Base-by-base conservation (phyloP, 164 flowering plant genomes). In the Taxillus chinensis region DNA sequence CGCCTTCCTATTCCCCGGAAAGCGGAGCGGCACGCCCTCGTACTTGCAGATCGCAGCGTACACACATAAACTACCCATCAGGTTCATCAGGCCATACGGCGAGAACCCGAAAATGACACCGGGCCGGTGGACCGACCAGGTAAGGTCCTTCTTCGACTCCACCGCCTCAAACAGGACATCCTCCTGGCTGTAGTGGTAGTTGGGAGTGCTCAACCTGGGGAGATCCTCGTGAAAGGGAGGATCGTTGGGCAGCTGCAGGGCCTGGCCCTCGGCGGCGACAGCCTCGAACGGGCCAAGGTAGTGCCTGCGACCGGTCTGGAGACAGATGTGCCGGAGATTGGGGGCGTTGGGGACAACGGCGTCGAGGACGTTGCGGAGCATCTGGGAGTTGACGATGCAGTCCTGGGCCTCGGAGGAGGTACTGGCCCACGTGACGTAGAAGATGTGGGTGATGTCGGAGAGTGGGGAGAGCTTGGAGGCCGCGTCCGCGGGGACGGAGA, bases 1-100 rank as follows among this genome's bases (percentile, higher is more conserved):
- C 3, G 70, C 63, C 0, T 45, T 60, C 40, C 62, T 60, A 10
- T 41, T 68, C 15, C 84, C 82, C 2, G 79, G 79, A 69, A 68
- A 80, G 50, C 40, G 64, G 65, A 80, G 38, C 15, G 71, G 68
- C 39, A 6, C 53, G 0, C 73, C 75, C 50, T 72, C 74, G 40
- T 80, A 71, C 61, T 76, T 78, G 57, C 84, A 80, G 11, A 80
- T 74, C 4, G 80, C 69, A 0, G 82, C 82, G 55, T 78, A 80
- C 52, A 64, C 78, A 55, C 82, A 70, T 10, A 80, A 57, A 5
- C 64, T 57, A 4, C 66, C 68, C 2, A 75, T 39, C 27, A 68
- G 6, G 56, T 78, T 80, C 72, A 70, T 67, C 71, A 63, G 53
- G 42, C 81, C 67, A 12, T 49, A 61, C 0, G 82, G 77, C 0